Evolutionary conservation across 2,329 filamentous ascomycete species (phyloP).

Genomic region (Exserohilum turcica): DNA sequence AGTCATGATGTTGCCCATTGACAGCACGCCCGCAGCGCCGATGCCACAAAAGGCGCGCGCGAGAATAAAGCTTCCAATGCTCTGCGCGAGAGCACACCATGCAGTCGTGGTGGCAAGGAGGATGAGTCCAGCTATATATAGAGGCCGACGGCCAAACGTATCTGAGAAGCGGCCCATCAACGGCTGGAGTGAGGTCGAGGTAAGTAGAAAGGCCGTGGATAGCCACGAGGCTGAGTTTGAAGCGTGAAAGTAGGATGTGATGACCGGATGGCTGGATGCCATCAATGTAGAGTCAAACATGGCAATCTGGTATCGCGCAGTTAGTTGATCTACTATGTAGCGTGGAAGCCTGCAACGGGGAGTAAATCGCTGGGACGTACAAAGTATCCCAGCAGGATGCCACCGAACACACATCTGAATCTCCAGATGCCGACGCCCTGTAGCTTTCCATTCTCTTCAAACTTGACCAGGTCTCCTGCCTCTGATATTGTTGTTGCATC

Average conservation of each 20-base stretch:
- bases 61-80: constrained; percentile 71
- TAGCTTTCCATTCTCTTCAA: constrained; percentile 41
- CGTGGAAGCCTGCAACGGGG: not conserved
- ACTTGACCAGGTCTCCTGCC: constrained; percentile 27
- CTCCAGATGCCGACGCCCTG: constrained; percentile 39
- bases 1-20: constrained; percentile 70
- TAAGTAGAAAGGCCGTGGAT: constrained; percentile 77
- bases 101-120: constrained; percentile 69
- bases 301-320: constrained; percentile 32
- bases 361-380: constrained; percentile 32
- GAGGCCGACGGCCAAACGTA: constrained; percentile 69
- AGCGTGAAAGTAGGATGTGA: constrained; percentile 77
- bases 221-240: constrained; percentile 83
- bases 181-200: constrained; percentile 76
- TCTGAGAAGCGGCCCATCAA: constrained; percentile 76
- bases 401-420: constrained; percentile 47
- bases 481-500: constrained; percentile 24
- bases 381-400: constrained; percentile 46
- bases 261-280: constrained; percentile 80
- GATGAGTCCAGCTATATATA: constrained; percentile 67
- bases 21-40: constrained; percentile 73
- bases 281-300: constrained; percentile 79
- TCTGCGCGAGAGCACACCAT: constrained; percentile 71
- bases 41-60: constrained; percentile 74
- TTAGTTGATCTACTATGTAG: not conserved